A percentile compares a stretch with the other conserved stretches of the same genome.
Evolutionary conservation across 2,329 filamentous ascomycete genomes (phyloP).

Genomic region (Penicillium sp.): DNA sequence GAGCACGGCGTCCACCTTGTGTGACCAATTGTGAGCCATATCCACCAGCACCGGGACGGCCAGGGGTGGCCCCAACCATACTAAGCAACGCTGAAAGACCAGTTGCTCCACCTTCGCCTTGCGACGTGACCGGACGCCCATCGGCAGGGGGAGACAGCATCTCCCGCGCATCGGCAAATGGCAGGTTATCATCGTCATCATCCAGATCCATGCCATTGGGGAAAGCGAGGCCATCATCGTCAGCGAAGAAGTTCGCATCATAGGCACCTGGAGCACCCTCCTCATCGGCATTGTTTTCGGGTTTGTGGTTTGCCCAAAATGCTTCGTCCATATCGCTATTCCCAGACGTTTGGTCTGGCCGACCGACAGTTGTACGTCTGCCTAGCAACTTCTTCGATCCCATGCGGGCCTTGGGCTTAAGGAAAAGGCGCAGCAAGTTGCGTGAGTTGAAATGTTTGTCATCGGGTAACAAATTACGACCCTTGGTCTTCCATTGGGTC

Average conservation of each 20-base stretch:
- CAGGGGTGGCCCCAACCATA: constrained; percentile 40
- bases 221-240: constrained; percentile 61
- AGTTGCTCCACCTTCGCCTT: constrained; percentile 36
- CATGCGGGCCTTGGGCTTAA: constrained; percentile 89
- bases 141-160: constrained; percentile 45
- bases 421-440: constrained; percentile 82
- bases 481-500: constrained; percentile 93
- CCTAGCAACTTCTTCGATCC: constrained; percentile 62
- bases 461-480: constrained; percentile 86
- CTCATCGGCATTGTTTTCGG: constrained; percentile 58
- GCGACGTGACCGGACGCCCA: constrained; percentile 31
- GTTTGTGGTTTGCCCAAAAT: constrained; percentile 74
- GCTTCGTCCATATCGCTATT: constrained; percentile 88
- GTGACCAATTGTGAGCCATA: constrained; percentile 64
- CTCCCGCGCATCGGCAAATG: constrained; percentile 51
- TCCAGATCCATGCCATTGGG: constrained; percentile 48
- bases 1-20: constrained; percentile 55
- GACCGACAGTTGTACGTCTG: constrained; percentile 39
- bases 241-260: constrained; percentile 90
- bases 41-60: constrained; percentile 47
- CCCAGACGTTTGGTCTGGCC: constrained; percentile 54
- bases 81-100: constrained; percentile 41
- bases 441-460: constrained; percentile 98
- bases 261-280: constrained; percentile 73
- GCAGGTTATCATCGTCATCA: constrained; percentile 48